Conservation (phyloP, 257 asterid genomes). For the Solanum ossicruentum region DNA sequence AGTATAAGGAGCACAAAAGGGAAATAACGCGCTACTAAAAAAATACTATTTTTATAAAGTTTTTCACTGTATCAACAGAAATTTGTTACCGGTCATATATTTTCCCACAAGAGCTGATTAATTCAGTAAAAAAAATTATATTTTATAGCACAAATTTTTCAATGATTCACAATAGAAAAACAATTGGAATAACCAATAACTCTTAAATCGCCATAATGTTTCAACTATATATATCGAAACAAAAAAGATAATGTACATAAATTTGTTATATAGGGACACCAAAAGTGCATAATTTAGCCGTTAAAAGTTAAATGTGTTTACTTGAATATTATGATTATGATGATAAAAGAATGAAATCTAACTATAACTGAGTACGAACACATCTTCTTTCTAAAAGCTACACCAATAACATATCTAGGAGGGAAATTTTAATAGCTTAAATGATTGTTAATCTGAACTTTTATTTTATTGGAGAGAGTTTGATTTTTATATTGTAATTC, state of each 20-base stretch:
- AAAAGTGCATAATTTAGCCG: not conserved
- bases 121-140: too few species aligned
- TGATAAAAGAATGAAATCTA: not conserved
- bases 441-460: too few species aligned
- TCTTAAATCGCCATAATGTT: not conserved
- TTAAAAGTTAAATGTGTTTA: not conserved
- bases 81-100: too few species aligned
- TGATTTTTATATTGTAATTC: too few species aligned
- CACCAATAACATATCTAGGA: too few species aligned
- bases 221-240: not conserved
- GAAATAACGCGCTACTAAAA: not conserved
- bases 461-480: too few species aligned
- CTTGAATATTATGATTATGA: not conserved
- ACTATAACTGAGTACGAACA: not conserved
- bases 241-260: not conserved
- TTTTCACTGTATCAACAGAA: too few species aligned
- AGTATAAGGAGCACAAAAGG: not conserved
- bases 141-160: too few species aligned
- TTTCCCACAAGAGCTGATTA: too few species aligned
- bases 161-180: too few species aligned
- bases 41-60: too few species aligned
- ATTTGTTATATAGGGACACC: not conserved
- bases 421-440: too few species aligned
- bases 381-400: not conserved
- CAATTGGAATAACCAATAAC: not conserved